These are phyloP conservation scores for Penicillium roqueforti DNA, from an alignment of 495 filamentous ascomycete genomes.

Conservation along the genomic window DNA sequence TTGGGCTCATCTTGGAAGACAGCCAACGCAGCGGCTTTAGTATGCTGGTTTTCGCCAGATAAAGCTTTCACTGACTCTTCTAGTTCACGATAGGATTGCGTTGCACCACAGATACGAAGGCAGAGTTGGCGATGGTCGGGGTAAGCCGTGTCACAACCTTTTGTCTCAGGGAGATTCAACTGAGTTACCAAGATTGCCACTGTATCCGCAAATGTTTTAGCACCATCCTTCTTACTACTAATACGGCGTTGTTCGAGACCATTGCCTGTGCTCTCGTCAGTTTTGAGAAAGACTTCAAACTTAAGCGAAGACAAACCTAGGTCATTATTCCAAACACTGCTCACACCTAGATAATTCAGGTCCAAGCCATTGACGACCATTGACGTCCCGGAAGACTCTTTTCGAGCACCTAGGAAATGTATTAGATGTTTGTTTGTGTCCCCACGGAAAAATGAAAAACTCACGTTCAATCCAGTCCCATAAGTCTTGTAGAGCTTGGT, in stretches of 20 bases:
- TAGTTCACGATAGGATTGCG: constrained; percentile 56
- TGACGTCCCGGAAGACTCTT: constrained; percentile 58
- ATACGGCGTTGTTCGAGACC: constrained; percentile 33
- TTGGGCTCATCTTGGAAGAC: constrained; percentile 68
- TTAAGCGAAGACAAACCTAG: constrained; percentile 46
- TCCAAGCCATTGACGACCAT: constrained; percentile 77
- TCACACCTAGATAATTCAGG: constrained; percentile 79
- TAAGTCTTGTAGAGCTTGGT: constrained; percentile 68
- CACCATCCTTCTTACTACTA: constrained; percentile 19
- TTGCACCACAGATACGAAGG: constrained; percentile 73
- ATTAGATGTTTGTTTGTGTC: constrained; percentile 18
- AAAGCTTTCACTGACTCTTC: constrained; percentile 58
- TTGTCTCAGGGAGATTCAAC: constrained; percentile 45
- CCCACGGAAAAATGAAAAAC: constrained; percentile 16
- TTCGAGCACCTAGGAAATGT: constrained; percentile 53
- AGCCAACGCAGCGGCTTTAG: constrained; percentile 75
- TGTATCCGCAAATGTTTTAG: constrained; percentile 42
- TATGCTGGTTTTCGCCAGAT: constrained; percentile 60
- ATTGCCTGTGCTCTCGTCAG: constrained; percentile 31
- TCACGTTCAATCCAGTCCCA: constrained; percentile 75
- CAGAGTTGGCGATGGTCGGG: constrained; percentile 74
- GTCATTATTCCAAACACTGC: constrained; percentile 73
- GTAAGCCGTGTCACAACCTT: constrained; percentile 55
- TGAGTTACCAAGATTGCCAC: constrained; percentile 49
- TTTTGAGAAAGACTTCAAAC: not conserved